Evolutionary conservation across 2,329 filamentous ascomycete genomes (phyloP).

Genomic region (Xylariaceae sp.): DNA sequence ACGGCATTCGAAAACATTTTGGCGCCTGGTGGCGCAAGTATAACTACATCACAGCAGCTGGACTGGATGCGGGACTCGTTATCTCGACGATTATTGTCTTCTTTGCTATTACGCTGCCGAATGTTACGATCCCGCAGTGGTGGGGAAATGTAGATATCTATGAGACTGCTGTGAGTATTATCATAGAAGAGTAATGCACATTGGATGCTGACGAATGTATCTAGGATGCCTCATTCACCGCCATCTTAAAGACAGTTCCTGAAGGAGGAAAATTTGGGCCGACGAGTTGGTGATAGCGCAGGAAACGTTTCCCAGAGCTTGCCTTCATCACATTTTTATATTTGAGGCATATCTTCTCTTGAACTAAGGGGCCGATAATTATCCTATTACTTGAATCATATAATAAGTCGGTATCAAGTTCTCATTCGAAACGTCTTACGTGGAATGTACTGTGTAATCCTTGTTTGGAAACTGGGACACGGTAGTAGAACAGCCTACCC

Average conservation of each 20-base stretch:
- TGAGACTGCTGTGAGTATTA: conserved; percentile 45
- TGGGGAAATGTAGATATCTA: conserved; percentile 59
- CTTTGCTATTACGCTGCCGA: conserved; percentile 47
- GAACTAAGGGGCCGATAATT: too few relatives aligned
- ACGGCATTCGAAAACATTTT: conserved; percentile 58
- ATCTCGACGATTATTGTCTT: conserved; percentile 48
- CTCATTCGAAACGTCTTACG: too few relatives aligned
- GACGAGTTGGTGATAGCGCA: conserved; percentile 41
- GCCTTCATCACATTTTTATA: too few relatives aligned
- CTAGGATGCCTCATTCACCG: conserved; percentile 43
- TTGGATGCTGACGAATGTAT: conserved; percentile 29
- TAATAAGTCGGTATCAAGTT: too few relatives aligned
- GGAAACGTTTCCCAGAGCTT: neutral
- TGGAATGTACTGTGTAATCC: too few relatives aligned
- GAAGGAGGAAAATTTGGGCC: conserved; percentile 48
- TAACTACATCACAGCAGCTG: conserved; percentile 50
- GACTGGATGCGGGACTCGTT: conserved; percentile 49
- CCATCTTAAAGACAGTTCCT: conserved; percentile 42
- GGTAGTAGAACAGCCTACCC: too few relatives aligned
- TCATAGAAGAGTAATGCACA: conserved; percentile 43
- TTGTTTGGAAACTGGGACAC: too few relatives aligned
- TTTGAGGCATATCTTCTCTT: too few relatives aligned
- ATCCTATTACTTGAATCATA: too few relatives aligned
- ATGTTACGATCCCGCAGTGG: conserved; percentile 49
- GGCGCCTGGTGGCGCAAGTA: conserved; percentile 65